phyloP scores from a whole-genome alignment of 495 filamentous ascomycete species.

The Collariella sp. region DNA sequence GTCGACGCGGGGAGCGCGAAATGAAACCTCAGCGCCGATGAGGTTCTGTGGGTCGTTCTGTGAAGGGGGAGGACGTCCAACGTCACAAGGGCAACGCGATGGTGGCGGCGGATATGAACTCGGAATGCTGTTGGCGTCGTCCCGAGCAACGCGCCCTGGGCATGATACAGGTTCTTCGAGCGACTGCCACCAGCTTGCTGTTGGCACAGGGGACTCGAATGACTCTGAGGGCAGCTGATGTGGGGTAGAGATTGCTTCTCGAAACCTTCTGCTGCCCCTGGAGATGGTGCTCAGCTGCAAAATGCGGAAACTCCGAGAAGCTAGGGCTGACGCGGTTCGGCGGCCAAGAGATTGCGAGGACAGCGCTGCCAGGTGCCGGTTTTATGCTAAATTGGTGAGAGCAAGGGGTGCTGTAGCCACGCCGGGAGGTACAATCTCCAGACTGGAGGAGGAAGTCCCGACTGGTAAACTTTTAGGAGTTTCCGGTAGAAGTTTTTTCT shows the following conservation, averaged over 20 bases:
- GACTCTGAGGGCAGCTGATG: neutral
- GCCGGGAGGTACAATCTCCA: too few relatives aligned
- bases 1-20: neutral
- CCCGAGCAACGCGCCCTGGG: neutral
- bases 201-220: neutral
- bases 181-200: neutral
- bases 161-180: neutral
- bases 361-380: slow-evolving; percentile 19
- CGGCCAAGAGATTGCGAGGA: slow-evolving; percentile 24
- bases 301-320: slow-evolving; percentile 13
- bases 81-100: neutral
- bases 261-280: slow-evolving; percentile 12
- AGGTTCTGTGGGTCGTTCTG: too few relatives aligned
- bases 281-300: neutral
- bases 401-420: slow-evolving; percentile 16
- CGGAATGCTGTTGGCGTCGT: neutral
- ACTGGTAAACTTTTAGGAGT: too few relatives aligned
- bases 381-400: slow-evolving; percentile 30
- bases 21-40: too few relatives aligned
- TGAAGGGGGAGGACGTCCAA: neutral
- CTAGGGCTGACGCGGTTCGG: slow-evolving; percentile 14
- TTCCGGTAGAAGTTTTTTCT: too few relatives aligned
- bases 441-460: too few relatives aligned
- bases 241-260: slow-evolving; percentile 17
- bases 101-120: neutral